Base-by-base conservation (phyloP, 2,329 filamentous ascomycete species). In the Neofusicoccum umdonicola region DNA sequence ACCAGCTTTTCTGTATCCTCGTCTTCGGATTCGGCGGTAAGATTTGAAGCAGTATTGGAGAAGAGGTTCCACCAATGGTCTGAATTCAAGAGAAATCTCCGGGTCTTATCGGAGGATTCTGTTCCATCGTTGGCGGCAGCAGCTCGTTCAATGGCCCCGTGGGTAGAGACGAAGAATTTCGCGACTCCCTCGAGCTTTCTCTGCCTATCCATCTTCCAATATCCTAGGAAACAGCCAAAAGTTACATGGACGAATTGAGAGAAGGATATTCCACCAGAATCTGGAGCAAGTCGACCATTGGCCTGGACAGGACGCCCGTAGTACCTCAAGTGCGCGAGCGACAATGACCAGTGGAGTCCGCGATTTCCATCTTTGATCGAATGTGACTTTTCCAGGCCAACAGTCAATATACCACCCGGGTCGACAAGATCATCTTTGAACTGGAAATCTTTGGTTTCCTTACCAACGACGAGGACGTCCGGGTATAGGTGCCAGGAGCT, bases 401-500 rank as follows among this genome's bases (percentile, higher is more conserved):
- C 7, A 12, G 64, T 63, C 3, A 63, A 9, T 34, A 63, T 34
- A n/a, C 45, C 64, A 7, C 64, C 57, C n/a, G 57, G 41, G 31
- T 12, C 15, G 41, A 65, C 37, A 17, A 57, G 37, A 15, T 19
- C 11, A 34, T 63, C 64, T 5, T 51, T 34, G 17, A 44, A 42
- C 8, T 9, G 17, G 15, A 65, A 27, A 5, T 39, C 48, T 15
- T 7, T 42, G n/a, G 17, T n/a, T 8, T 15, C 22, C 8, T 44
- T 19, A 9, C 48, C 57, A 15, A 65, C 9, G 13, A 64, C 57
- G 2, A 62, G 15, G n/a, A 68, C 64, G 22, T 68, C 51, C 1
- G 68, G 68, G 54, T 69, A 70, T 2, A 70, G 27, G 54, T 70
- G 65, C 68, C 67, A 70, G 15, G 67, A 62, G 8, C 41, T 52